These are phyloP conservation scores for Diaporthe nobilis DNA, from an alignment of 2,329 filamentous ascomycete genomes.

Conservation along the genomic window DNA sequence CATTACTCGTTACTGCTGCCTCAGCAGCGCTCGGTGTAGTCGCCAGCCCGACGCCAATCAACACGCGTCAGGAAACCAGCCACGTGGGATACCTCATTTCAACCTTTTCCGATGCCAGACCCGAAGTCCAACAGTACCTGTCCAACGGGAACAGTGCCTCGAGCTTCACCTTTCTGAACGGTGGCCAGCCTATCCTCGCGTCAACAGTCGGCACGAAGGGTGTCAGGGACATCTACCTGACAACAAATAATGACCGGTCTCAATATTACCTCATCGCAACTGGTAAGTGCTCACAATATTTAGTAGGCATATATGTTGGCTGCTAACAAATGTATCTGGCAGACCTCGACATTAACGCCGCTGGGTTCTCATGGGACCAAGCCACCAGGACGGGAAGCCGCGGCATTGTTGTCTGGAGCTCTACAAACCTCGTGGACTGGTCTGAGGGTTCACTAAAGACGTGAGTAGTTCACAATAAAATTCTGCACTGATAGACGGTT, in stretches of 20 bases:
- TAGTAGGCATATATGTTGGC: no score
- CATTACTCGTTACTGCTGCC: not conserved
- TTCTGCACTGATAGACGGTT: no score
- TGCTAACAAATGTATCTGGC: not conserved
- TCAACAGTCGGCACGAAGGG: conserved; percentile 53
- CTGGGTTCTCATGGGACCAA: conserved; percentile 54
- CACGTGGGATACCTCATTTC: conserved; percentile 54
- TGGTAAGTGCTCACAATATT: not conserved
- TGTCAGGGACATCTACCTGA: conserved; percentile 53
- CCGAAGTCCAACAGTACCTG: conserved; percentile 52
- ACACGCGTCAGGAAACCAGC: conserved; percentile 34
- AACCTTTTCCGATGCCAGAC: conserved; percentile 52
- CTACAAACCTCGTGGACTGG: conserved; percentile 53
- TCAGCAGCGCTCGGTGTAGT: conserved; percentile 5
- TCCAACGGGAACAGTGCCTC: conserved; percentile 51
- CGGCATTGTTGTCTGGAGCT: conserved; percentile 55
- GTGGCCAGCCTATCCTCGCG: conserved; percentile 50
- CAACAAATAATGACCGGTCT: conserved; percentile 51
- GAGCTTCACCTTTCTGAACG: conserved; percentile 52
- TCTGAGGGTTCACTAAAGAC: conserved; percentile 46
- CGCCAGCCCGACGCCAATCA: not conserved
- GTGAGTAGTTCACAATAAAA: conserved; percentile 36
- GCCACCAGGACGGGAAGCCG: conserved; percentile 54
- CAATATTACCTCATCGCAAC: conserved; percentile 55
- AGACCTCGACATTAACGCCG: conserved; percentile 54